phyloP scores from a whole-genome alignment of 345 rosid species.

The Balakata baccata region DNA sequence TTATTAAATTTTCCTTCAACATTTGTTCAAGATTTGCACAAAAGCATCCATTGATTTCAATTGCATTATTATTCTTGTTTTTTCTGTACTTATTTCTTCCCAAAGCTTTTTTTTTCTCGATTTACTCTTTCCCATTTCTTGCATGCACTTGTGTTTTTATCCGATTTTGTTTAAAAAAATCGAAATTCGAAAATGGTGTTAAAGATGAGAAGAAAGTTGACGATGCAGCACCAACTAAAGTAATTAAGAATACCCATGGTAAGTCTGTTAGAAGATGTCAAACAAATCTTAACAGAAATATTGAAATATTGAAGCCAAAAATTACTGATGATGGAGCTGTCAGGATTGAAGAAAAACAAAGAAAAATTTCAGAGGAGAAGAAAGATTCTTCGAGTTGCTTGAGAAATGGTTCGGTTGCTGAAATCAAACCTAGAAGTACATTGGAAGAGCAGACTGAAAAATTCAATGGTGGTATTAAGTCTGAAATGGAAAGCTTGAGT shows the following conservation, averaged over 20 bases:
- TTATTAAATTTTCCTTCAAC: constrained; percentile 37
- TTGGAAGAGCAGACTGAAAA: constrained; percentile 16
- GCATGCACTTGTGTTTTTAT: constrained; percentile 33
- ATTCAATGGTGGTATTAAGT: constrained; percentile 22
- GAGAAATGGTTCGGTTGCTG: neutral
- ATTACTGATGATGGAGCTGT: constrained; percentile 12
- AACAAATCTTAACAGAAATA: constrained; percentile 43
- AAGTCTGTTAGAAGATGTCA: constrained; percentile 34
- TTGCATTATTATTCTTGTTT: constrained; percentile 30
- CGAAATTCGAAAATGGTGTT: neutral
- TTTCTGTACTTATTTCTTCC: constrained; percentile 53
- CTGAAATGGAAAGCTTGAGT: constrained; percentile 38
- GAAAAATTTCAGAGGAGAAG: constrained; percentile 13
- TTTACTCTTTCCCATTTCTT: constrained; percentile 50
- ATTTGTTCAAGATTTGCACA: constrained; percentile 27
- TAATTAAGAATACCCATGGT: constrained; percentile 5
- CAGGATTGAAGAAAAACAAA: constrained; percentile 24
- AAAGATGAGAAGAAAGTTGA: constrained; percentile 17
- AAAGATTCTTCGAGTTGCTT: constrained; percentile 13
- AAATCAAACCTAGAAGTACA: too few species aligned
- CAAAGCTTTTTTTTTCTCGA: constrained; percentile 45
- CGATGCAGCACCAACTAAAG: constrained; percentile 5
- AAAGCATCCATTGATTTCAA: constrained; percentile 49
- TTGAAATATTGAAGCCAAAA: constrained; percentile 20
- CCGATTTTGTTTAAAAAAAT: constrained; percentile 20